Conservation (phyloP, 2,329 filamentous ascomycete species). For the Tolypocladium inflatum region DNA sequence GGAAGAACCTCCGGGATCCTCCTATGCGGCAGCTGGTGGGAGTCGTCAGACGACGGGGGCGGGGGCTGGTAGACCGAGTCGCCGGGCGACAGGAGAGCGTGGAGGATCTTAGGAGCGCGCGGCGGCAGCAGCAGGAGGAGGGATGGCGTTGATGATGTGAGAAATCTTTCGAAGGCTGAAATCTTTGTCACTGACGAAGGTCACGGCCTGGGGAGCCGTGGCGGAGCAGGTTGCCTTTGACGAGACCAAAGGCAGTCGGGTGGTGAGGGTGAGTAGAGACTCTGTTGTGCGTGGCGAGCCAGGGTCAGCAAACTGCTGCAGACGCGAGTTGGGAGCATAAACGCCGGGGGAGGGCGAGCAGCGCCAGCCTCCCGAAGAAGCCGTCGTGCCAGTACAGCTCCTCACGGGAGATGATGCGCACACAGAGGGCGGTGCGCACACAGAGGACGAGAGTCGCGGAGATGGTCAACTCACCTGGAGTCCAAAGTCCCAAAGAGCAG, state of each 20-base stretch:
- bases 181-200: constrained; percentile 58
- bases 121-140: constrained; percentile 44
- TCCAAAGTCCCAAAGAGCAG: neutral
- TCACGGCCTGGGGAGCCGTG: constrained; percentile 56
- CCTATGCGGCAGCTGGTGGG: constrained; percentile 99
- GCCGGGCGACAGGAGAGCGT: constrained; percentile 42
- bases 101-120: constrained; percentile 38
- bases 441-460: neutral
- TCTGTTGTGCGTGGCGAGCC: neutral
- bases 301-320: neutral
- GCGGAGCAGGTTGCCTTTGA: constrained; percentile 51
- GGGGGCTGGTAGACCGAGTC: constrained; percentile 35
- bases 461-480: neutral
- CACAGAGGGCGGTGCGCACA: too few relatives aligned
- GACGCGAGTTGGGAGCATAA: too few relatives aligned
- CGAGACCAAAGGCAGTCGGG: constrained; percentile 52
- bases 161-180: constrained; percentile 55
- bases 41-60: constrained; percentile 47
- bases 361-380: neutral
- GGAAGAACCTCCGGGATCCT: constrained; percentile 97
- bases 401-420: neutral
- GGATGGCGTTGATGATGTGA: constrained; percentile 58
- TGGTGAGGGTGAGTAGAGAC: constrained; percentile 2
- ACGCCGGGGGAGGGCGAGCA: too few relatives aligned
- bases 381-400: neutral